Base-by-base conservation (phyloP, 78 protist species). In the Dictyostelium purpureum region DNA sequence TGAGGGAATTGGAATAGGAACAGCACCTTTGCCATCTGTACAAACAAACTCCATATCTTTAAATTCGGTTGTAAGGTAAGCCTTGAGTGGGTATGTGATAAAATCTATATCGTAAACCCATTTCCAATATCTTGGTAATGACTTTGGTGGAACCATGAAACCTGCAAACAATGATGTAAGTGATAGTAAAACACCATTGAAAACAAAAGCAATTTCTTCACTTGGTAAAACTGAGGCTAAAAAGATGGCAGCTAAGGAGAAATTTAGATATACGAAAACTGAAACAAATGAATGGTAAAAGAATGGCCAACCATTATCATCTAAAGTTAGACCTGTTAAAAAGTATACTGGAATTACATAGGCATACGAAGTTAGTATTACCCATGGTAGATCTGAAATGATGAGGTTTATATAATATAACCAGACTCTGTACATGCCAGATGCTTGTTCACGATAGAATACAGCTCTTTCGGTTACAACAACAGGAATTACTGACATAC, bases 391-490 rank as follows among this genome's bases (percentile, higher is more conserved):
- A 63, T 76, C 83, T 1, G 77, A 59, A 11, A 87, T 0, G 4
- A 87, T 59, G 47, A 74, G 65, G 5, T 57, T 49, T 1, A 74
- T 6, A 21, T 33, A 45, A 35, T 74, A 87, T 5, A 76, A 45
- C 63, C 70, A 74, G 18, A 87, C 82, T 4, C 87, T 54, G 45
- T 89, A 89, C 71, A 74, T 47, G 10, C 69, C 42, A 3, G 73
- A 42, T 1, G 87, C 12, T 59, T 74, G 76, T 40, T 89, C 94
- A 56, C 81, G 77, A 49, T 69, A 69, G 67, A 79, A 89, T 21
- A 89, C 77, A 74, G 83, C 88, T 45, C 94, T 76, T 40, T 79
- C 94, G 3, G 26, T 31, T 0, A 24, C 11, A 11, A 79, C 49
- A 6, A 67, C 33, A 19, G 94, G 94, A 19, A 89, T 42, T 2